Evolutionary conservation across 306 rosid species (phyloP), one percentile per base, ranked within the genome.

Genomic region (Cyamopsis tetragonoloba): DNA sequence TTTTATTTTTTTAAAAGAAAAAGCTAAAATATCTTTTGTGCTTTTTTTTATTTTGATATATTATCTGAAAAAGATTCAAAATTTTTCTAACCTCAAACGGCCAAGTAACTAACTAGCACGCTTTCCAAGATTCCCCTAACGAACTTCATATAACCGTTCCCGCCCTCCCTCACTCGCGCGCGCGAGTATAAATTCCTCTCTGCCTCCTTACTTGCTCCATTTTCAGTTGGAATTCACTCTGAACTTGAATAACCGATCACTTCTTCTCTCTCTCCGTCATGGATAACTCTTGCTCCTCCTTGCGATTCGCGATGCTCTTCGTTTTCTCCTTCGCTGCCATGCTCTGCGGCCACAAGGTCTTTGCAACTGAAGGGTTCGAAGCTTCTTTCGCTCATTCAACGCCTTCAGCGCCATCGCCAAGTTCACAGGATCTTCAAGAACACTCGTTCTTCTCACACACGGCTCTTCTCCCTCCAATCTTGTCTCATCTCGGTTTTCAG

Each of bases 401-500:
- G 1, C 27, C 78, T 2, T 10, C 47, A 37, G 20, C 71, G 1
- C 78, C 74, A 51, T 59, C 77, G 10, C 66, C 91, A 53, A n/a
- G 66, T 17, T 79, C 85, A 18, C 77, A 75, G 17, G 85, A 84
- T 34, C 68, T 62, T 31, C 84, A 74, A 38, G 84, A 82, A 20
- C 81, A 82, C 50, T 67, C 87, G 58, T 76, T 82, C 76, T 87
- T 82, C 79, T 77, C 86, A 15, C 84, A 87, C 74, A 65, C 82
- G 4, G 37, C 84, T 1, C 77, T 80, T 20, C 88, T 87, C 49
- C 86, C 90, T 10, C 82, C 87, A 31, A 81, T 87, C 81, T 69
- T 87, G 57, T 82, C 90, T 15, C 88, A 83, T 64, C 90, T 85
- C 22, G 95, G 90, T 55, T 87, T 80, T 60, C 81, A 82, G 31